Percentiles rank a stretch among this genome's conserved stretches.
Conservation (phyloP, 192 early-diverging fungal genomes). For the Coemansia sp. region DNA sequence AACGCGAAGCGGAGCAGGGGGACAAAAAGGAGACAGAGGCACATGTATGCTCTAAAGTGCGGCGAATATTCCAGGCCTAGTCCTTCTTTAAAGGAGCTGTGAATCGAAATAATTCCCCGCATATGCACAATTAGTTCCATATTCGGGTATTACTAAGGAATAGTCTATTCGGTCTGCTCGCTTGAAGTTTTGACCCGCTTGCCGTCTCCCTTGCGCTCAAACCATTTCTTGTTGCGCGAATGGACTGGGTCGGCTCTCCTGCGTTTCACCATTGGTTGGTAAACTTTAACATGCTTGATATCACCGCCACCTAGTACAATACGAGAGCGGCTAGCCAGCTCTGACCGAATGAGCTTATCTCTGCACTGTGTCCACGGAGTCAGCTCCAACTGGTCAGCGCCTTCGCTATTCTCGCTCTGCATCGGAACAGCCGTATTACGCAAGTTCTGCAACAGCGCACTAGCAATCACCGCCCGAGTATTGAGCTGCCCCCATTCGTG, state of each 20-base stretch:
- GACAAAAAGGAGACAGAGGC: background rate
- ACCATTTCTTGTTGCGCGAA: conserved; percentile 47
- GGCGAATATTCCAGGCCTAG: conserved; percentile 12
- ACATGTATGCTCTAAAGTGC: background rate
- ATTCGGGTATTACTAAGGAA: background rate
- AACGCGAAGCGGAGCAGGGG: background rate
- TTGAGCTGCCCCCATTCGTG: conserved; percentile 37
- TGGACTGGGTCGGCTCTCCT: conserved; percentile 44
- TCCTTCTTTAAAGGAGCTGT: background rate
- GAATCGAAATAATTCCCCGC: conserved; percentile 18
- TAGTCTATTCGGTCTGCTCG: background rate
- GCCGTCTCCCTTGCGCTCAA: conserved; percentile 40
- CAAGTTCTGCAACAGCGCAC: conserved; percentile 46
- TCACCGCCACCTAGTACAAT: conserved; percentile 39
- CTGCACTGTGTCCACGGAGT: conserved; percentile 32
- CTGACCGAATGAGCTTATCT: background rate
- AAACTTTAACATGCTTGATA: conserved; percentile 27
- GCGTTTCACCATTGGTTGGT: conserved; percentile 45
- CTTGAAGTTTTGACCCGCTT: conserved; percentile 15
- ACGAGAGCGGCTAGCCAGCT: conserved; percentile 8
- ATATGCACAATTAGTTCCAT: background rate
- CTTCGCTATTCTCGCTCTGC: background rate
- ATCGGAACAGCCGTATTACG: conserved; percentile 24
- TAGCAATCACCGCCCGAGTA: conserved; percentile 41
- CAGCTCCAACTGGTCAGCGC: background rate